Conservation (phyloP, 768 basidiomycete species). For the Serendipita vermifera region DNA sequence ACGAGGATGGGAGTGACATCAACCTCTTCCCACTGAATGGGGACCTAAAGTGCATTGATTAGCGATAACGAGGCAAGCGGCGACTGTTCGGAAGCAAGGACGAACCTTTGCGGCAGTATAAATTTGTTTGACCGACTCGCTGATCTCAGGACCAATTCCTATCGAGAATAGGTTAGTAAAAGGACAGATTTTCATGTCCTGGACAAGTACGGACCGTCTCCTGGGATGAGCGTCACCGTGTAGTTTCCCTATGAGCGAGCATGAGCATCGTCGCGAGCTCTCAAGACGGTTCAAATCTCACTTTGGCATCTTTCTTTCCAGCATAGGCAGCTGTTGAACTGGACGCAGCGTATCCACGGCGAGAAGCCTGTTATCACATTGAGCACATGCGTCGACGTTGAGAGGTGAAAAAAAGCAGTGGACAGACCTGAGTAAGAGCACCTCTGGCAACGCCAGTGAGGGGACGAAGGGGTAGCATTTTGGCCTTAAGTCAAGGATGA, state of each 20-base stretch:
- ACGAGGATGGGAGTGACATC: conserved; percentile 88
- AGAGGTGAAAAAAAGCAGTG: background rate
- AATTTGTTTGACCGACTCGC: conserved; percentile 88
- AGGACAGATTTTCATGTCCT: conserved; percentile 12
- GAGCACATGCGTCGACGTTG: background rate
- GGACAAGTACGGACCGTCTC: conserved; percentile 57
- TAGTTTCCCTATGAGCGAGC: conserved; percentile 67
- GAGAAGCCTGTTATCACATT: conserved; percentile 30
- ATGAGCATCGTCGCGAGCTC: conserved; percentile 7
- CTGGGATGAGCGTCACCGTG: conserved; percentile 89
- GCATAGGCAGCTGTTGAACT: conserved; percentile 81
- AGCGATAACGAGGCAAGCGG: background rate
- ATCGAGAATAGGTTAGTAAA: conserved; percentile 14
- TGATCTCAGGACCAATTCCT: conserved; percentile 99
- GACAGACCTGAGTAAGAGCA: conserved; percentile 2
- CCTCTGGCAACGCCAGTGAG: conserved; percentile 14
- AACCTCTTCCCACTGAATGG: conserved; percentile 99
- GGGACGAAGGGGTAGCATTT: conserved; percentile 16
- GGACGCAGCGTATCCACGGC: conserved; percentile 52
- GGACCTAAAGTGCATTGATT: conserved; percentile 44
- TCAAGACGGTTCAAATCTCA: conserved; percentile 30
- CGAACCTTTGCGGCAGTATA: conserved; percentile 74
- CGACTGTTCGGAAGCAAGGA: background rate
- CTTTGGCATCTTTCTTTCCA: conserved; percentile 78
- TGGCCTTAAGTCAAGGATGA: conserved; percentile 1